These are phyloP conservation scores for Hura crepitans DNA, from an alignment of 441 rosid genomes.

Conservation along the genomic window DNA sequence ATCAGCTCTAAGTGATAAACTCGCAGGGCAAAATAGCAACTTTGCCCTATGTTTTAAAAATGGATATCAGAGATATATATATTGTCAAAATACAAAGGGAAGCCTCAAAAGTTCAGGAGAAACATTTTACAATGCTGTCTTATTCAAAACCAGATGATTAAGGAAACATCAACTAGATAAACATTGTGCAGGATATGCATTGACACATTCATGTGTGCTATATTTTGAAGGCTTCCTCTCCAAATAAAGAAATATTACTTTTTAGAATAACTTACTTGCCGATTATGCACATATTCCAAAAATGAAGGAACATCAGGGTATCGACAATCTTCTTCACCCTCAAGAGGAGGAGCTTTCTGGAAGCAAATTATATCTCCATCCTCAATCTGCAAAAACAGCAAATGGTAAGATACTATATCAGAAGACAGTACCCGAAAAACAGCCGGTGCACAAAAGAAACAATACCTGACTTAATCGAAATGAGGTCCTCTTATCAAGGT, in stretches of 20 bases:
- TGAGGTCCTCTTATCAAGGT: constrained; percentile 68
- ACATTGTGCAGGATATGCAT: not conserved
- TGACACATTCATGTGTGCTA: not conserved
- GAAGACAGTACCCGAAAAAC: constrained; percentile 11
- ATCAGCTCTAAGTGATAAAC: too few relatives aligned
- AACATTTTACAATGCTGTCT: not conserved
- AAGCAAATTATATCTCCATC: constrained; percentile 98
- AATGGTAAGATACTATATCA: not conserved
- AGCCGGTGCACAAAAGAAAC: constrained; percentile 11
- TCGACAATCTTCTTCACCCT: constrained; percentile 49
- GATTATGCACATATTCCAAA: constrained; percentile 90
- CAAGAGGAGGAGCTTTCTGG: constrained; percentile 57
- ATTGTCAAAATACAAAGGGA: not conserved
- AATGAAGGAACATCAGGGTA: constrained; percentile 87
- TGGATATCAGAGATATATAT: not conserved
- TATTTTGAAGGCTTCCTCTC: not conserved
- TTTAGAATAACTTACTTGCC: constrained; percentile 54
- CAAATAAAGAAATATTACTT: not conserved
- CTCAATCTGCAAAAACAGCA: constrained; percentile 59
- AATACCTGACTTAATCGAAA: constrained; percentile 78
- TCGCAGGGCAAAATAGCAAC: too few relatives aligned
- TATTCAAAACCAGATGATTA: not conserved
- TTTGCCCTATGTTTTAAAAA: not conserved
- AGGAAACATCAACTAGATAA: not conserved
- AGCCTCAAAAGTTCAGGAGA: not conserved